These are phyloP conservation scores for Phallus indusiatus DNA, from an alignment of 768 basidiomycete species.

Conservation along the genomic window DNA sequence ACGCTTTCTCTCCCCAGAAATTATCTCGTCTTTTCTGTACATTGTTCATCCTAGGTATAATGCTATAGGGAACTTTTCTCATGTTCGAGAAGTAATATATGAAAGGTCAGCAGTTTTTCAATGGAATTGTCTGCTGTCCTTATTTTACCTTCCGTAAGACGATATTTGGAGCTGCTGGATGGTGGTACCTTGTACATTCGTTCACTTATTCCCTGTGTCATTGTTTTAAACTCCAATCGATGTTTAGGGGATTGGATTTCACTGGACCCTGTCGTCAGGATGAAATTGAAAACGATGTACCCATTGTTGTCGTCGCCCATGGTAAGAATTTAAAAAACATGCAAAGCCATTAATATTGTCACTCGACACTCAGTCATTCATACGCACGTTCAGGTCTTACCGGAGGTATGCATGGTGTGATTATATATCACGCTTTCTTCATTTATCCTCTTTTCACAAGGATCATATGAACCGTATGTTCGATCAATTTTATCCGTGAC, in stretches of 20 bases:
- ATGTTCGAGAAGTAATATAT: conserved; percentile 45
- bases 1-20: background rate
- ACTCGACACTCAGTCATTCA: background rate
- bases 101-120: conserved; percentile 32
- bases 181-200: conserved; percentile 54
- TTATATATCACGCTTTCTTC: conserved; percentile 11
- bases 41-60: conserved; percentile 26
- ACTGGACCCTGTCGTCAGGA: conserved; percentile 22
- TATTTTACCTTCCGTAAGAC: conserved; percentile 23
- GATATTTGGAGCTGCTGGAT: conserved; percentile 40
- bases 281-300: conserved; percentile 28
- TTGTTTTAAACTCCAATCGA: background rate
- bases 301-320: conserved; percentile 34
- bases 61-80: conserved; percentile 52
- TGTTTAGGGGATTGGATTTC: conserved; percentile 52
- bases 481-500: conserved; percentile 70
- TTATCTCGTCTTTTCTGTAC: background rate
- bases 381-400: conserved; percentile 19
- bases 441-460: conserved; percentile 25
- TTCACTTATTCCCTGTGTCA: background rate
- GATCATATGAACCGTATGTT: conserved; percentile 87
- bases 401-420: conserved; percentile 25
- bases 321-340: conserved; percentile 15
- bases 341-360: background rate
- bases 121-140: conserved; percentile 7